phyloP scores from a whole-genome alignment of 768 basidiomycete genomes.

The Amanita molliuscula region DNA sequence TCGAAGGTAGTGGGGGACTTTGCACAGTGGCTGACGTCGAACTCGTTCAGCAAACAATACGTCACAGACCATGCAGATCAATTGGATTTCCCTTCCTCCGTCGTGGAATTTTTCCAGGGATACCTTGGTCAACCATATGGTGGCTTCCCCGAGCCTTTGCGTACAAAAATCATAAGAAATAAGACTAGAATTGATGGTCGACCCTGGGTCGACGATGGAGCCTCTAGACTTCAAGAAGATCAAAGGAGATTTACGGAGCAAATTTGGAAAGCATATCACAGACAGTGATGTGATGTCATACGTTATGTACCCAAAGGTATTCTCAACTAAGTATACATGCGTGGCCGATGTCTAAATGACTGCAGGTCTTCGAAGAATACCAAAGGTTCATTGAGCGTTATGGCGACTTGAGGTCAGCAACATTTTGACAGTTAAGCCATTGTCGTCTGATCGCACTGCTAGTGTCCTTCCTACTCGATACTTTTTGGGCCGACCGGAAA shows the following conservation, averaged over 20 bases:
- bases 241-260: slow-evolving; percentile 85
- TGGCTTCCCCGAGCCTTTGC: slow-evolving; percentile 97
- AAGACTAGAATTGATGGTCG: slow-evolving; percentile 90
- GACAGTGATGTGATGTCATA: slow-evolving; percentile 91
- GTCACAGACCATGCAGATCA: slow-evolving; percentile 79
- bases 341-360: neutral
- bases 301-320: slow-evolving; percentile 97
- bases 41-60: slow-evolving; percentile 78
- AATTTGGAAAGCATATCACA: slow-evolving; percentile 91
- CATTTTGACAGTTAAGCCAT: neutral
- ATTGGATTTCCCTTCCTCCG: slow-evolving; percentile 95
- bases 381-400: slow-evolving; percentile 92
- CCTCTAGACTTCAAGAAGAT: slow-evolving; percentile 95
- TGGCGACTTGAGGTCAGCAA: slow-evolving; percentile 78
- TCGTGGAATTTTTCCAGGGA: slow-evolving; percentile 98
- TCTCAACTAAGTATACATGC: slow-evolving; percentile 9
- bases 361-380: slow-evolving; percentile 92
- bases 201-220: slow-evolving; percentile 78
- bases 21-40: slow-evolving; percentile 98
- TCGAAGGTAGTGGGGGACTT: slow-evolving; percentile 99
- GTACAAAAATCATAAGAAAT: slow-evolving; percentile 84
- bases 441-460: slow-evolving; percentile 8
- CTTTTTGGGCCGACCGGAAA: slow-evolving; percentile 87
- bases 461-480: slow-evolving; percentile 94
- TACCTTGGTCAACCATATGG: slow-evolving; percentile 97